A percentile compares a stretch with the other conserved stretches of the same genome.
Conservation (phyloP, 225 moss, liverwort and hornwort species). For the Neckera pumila region DNA sequence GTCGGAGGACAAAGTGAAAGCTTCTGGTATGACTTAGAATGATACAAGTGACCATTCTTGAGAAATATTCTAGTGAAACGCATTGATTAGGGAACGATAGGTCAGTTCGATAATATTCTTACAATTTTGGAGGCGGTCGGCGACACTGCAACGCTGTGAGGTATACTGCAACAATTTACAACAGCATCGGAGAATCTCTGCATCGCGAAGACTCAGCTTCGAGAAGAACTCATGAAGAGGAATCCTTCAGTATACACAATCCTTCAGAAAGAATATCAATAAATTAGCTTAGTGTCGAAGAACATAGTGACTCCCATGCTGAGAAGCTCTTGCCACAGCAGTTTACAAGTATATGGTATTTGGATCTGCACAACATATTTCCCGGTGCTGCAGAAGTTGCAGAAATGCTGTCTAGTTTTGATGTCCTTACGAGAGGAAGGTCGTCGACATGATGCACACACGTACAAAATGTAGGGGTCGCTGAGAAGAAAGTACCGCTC, state of each 20-base stretch:
- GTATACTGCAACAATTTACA: neutral
- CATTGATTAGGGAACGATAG: neutral
- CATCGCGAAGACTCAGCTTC: neutral
- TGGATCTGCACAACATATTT: constrained; percentile 62
- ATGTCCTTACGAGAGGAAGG: constrained; percentile 34
- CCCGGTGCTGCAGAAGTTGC: constrained; percentile 38
- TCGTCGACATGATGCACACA: constrained; percentile 51
- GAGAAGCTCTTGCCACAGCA: constrained; percentile 80
- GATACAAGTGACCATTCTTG: neutral
- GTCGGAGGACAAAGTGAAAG: neutral
- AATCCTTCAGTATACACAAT: neutral
- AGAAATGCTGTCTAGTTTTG: constrained; percentile 30
- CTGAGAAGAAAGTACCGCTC: constrained; percentile 68
- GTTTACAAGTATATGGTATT: constrained; percentile 66
- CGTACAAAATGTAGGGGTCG: constrained; percentile 50
- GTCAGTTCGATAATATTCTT: neutral
- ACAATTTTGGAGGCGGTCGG: neutral
- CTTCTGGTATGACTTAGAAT: neutral
- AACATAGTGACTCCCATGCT: constrained; percentile 74
- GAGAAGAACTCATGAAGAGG: neutral
- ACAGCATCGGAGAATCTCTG: neutral
- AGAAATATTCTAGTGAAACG: neutral
- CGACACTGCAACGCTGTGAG: neutral
- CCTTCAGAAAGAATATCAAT: neutral
- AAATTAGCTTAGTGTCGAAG: constrained; percentile 28